A percentile compares a stretch with the other conserved stretches of the same genome.
Evolutionary conservation across 2,329 filamentous ascomycete genomes (phyloP).

Genomic region (Penicillium sp.): DNA sequence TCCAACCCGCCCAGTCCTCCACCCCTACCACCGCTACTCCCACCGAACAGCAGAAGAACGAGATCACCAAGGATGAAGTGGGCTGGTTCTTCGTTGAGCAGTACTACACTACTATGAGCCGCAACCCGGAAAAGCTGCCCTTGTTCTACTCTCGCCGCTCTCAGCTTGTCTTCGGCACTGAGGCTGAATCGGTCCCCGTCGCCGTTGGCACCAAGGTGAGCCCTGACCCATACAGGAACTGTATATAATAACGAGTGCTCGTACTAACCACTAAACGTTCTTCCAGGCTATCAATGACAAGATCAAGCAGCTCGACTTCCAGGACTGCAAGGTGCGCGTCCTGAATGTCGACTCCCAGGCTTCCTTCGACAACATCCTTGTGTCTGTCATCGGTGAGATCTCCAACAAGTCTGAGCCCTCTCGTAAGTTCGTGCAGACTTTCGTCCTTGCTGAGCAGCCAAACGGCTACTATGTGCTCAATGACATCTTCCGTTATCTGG

Average conservation of each 20-base stretch:
- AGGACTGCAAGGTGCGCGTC: slow-evolving; percentile 97
- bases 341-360: slow-evolving; percentile 96
- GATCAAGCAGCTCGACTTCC: slow-evolving; percentile 88
- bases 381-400: slow-evolving; percentile 96
- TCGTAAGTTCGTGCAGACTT: slow-evolving; percentile 96
- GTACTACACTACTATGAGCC: slow-evolving; percentile 97
- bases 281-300: slow-evolving; percentile 83
- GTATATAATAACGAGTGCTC: not conserved
- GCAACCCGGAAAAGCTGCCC: slow-evolving; percentile 86
- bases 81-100: slow-evolving; percentile 99
- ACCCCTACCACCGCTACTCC: slow-evolving; percentile 40
- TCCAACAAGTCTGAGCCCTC: slow-evolving; percentile 89
- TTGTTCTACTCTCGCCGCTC: slow-evolving; percentile 97
- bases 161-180: slow-evolving; percentile 87
- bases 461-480: slow-evolving; percentile 98
- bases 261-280: not conserved
- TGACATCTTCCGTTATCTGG: slow-evolving; percentile 93
- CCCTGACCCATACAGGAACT: slow-evolving; percentile 20
- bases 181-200: slow-evolving; percentile 83
- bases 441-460: slow-evolving; percentile 91
- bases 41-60: slow-evolving; percentile 40
- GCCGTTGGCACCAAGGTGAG: slow-evolving; percentile 82
- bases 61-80: slow-evolving; percentile 80
- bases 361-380: slow-evolving; percentile 89
- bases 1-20: slow-evolving; percentile 41